Base-by-base conservation (phyloP, 1,284 basidiomycete species). In the Ganoderma resinaceum region DNA sequence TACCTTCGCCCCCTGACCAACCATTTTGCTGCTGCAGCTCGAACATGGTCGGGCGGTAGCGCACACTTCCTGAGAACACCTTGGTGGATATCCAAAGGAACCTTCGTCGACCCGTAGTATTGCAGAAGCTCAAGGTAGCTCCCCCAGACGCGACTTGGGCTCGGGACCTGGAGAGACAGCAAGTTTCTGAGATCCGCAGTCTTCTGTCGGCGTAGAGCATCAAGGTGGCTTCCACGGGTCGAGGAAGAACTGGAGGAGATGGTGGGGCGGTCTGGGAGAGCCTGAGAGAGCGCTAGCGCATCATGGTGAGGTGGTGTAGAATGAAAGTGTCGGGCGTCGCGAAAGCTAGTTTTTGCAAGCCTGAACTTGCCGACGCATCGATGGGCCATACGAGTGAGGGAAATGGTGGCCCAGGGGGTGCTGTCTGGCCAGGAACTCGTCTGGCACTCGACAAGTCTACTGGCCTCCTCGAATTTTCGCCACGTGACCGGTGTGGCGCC, bases 1-100 rank as follows among this genome's bases (percentile, higher is more conserved):
- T 80, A 69, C 46, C 69, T 66, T 6, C 63, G 76, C 33, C 82
- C 80, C 26, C 72, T 75, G 58, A 76, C 76, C 65, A 88, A 76
- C 23, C 81, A 80, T 49, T 78, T 80, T 0, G 82, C 80, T 31
- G 82, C 77, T 26, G 81, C 75, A 2, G 77, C 74, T n/a, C 89
- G 87, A 31, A 91, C 80, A 43, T 81, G 70, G 5, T 78, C 73
- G 33, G 82, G 77, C 4, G 85, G 75, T 2, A 85, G 85, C 0
- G 88, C 86, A 74, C 90, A 92, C 70, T 82, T 86, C 40, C 91
- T 86, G 26, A 94, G 85, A 65, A 92, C 91, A 40, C 83, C 78
- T 74, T 88, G 90, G 78, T 94, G 92, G 20, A 91, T 73, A 69
- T 89, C 83, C 29, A 91, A 77, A 16, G 92, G 90, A 61, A 93